Percentiles rank a stretch among this genome's conserved stretches.
These are phyloP conservation scores for Podila epicladia DNA, from an alignment of 192 early-diverging fungal genomes.

Conservation along the genomic window DNA sequence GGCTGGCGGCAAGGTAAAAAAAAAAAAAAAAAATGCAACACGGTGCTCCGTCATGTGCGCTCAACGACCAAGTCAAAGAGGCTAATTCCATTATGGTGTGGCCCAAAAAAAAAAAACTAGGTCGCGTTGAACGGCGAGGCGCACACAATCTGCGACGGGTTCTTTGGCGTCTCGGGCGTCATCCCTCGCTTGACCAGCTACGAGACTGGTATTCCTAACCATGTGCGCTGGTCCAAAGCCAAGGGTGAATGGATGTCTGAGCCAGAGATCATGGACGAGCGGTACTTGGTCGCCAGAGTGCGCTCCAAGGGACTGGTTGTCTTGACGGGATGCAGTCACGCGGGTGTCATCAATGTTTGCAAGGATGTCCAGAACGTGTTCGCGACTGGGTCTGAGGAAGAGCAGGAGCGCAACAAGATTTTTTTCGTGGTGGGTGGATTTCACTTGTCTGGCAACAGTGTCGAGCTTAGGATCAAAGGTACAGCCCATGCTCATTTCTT, in stretches of 20 bases:
- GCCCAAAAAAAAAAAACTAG: constrained; percentile 4
- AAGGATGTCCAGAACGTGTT: constrained; percentile 36
- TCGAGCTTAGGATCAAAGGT: constrained; percentile 41
- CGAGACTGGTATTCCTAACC: constrained; percentile 47
- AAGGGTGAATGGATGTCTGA: constrained; percentile 16
- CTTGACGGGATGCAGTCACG: constrained; percentile 47
- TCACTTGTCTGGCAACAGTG: constrained; percentile 37
- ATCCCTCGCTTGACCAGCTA: constrained; percentile 42
- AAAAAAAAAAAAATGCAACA: not conserved
- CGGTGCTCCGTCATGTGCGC: not conserved
- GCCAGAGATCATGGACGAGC: constrained; percentile 47
- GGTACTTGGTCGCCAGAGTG: constrained; percentile 38
- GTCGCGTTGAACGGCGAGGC: constrained; percentile 10
- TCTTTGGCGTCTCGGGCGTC: constrained; percentile 35
- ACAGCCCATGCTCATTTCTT: not conserved
- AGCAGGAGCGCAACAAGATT: not conserved
- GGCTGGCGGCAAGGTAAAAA: constrained; percentile 26
- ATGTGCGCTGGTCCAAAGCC: constrained; percentile 20
- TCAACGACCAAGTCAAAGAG: not conserved
- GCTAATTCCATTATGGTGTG: not conserved
- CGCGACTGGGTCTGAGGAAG: not conserved
- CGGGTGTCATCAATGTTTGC: constrained; percentile 46
- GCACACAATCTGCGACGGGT: constrained; percentile 35
- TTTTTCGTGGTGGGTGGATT: constrained; percentile 51
- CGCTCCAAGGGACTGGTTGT: constrained; percentile 42